Evolutionary conservation across 352 stramenopile species (phyloP).

Genomic region (Thalassiosira exigua): DNA sequence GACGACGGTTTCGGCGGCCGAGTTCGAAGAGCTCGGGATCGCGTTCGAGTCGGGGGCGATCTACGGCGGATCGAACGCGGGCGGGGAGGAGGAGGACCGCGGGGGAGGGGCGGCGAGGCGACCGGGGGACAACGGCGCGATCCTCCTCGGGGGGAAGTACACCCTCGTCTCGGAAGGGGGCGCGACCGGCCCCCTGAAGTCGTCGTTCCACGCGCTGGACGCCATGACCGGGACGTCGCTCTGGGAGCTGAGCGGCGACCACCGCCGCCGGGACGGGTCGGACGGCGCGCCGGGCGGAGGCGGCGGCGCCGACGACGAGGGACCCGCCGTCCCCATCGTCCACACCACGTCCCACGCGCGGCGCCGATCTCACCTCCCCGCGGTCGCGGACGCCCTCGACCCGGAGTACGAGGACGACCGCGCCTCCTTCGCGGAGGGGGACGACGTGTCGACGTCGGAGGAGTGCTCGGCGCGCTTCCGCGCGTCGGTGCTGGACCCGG

Average conservation of each 20-base stretch:
- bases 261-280: slow-evolving; percentile 1
- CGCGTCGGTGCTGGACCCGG: slow-evolving; percentile 45
- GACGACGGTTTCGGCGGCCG: slow-evolving; percentile 12
- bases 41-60: slow-evolving; percentile 57
- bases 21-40: slow-evolving; percentile 56
- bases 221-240: slow-evolving; percentile 43
- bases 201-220: slow-evolving; percentile 64
- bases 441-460: slow-evolving; percentile 61
- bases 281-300: background rate
- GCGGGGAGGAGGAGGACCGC: slow-evolving; percentile 16
- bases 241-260: slow-evolving; percentile 53
- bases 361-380: slow-evolving; percentile 68
- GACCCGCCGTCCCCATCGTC: slow-evolving; percentile 45
- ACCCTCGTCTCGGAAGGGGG: slow-evolving; percentile 12
- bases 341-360: slow-evolving; percentile 68
- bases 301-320: slow-evolving; percentile 3
- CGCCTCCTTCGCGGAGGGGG: slow-evolving; percentile 57
- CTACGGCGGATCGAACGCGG: slow-evolving; percentile 19
- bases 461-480: slow-evolving; percentile 65
- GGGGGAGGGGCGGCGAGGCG: slow-evolving; percentile 5
- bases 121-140: slow-evolving; percentile 48
- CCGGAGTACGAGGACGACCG: slow-evolving; percentile 46
- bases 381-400: slow-evolving; percentile 41
- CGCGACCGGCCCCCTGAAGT: slow-evolving; percentile 30
- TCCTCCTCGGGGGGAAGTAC: slow-evolving; percentile 54